Evolutionary conservation across 2,329 filamentous ascomycete species (phyloP), one percentile per base, ranked within the genome.

Genomic region (Exophiala dermatitidis): DNA sequence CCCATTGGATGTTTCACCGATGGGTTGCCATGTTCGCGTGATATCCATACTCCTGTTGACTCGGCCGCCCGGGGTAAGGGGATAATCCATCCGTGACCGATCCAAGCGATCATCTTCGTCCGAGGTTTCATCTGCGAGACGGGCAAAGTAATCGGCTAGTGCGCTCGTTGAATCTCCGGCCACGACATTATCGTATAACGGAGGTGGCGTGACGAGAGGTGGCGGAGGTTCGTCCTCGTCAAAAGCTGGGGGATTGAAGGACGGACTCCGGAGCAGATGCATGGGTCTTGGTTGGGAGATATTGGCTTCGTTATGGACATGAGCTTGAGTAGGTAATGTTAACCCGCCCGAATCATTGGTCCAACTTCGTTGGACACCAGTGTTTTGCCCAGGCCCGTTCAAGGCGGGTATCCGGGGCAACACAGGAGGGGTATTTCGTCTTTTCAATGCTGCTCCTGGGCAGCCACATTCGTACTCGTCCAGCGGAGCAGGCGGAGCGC

Each of bases 191-290:
- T 91, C 87, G 67, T 96, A 95, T 53, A 86, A 82, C 0, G 90
- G 90, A 5, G 90, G 90, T 1, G 90, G 90, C 0, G 89, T 94
- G 59, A 86, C 75, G 10, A 86, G 68, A 0, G 85, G 82, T 47
- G 86, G 86, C 3, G 88, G 86, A 0, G 86, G 83, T 3, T 83
- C 78, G 49, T 94, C 86, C 3, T 88, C 88, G 57, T 93, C 85
- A 65, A 95, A 95, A 0, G 88, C 82, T 0, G 90, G 90, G 1
- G 90, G 90, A 54, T 90, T 90, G 71, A 90, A 95, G 0, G 88
- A 94, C 0, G 90, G 90, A 4, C 82, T 79, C 28, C 90, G 83
- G 32, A 95, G 71, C 1, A 95, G 77, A 67, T 95, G 90, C 48
- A 95, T 94, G 0, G 90, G 90, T 3, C 89, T 79, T 34, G 80